A percentile compares a stretch with the other conserved stretches of the same genome.
Evolutionary conservation across 2,329 filamentous ascomycete species (phyloP).

Genomic region (Tolypocladium tropicale): DNA sequence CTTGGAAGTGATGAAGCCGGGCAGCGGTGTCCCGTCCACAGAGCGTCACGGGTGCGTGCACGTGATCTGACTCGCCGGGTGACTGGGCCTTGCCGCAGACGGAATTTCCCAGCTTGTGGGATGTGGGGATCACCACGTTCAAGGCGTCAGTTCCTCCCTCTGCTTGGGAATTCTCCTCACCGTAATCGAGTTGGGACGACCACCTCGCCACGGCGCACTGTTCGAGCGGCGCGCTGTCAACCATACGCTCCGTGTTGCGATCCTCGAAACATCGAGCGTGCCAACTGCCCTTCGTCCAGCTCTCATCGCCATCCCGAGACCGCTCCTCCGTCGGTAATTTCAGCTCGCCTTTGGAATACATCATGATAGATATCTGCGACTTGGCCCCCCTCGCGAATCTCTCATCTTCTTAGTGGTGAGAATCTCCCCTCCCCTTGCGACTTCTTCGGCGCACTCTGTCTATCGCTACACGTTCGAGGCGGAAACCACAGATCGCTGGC

Average conservation of each 20-base stretch:
- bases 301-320: too few relatives aligned
- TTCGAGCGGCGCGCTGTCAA: neutral
- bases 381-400: constrained; percentile 18
- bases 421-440: constrained; percentile 1
- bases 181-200: neutral
- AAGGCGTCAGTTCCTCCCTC: neutral
- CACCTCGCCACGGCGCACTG: neutral
- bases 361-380: constrained; percentile 30
- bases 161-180: neutral
- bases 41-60: constrained; percentile 1
- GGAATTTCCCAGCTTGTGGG: neutral
- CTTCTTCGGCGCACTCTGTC: neutral
- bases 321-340: constrained; percentile 8
- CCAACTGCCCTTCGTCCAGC: neutral
- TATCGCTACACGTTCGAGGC: neutral
- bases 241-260: neutral
- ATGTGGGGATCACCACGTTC: neutral
- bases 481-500: neutral
- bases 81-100: neutral
- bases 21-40: neutral
- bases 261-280: neutral
- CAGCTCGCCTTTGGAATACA: constrained; percentile 20
- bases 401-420: constrained; percentile 31
- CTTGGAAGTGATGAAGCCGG: neutral
- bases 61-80: constrained; percentile 1